Conservation (phyloP, 164 flowering plant genomes). For the Vitis cinerea region DNA sequence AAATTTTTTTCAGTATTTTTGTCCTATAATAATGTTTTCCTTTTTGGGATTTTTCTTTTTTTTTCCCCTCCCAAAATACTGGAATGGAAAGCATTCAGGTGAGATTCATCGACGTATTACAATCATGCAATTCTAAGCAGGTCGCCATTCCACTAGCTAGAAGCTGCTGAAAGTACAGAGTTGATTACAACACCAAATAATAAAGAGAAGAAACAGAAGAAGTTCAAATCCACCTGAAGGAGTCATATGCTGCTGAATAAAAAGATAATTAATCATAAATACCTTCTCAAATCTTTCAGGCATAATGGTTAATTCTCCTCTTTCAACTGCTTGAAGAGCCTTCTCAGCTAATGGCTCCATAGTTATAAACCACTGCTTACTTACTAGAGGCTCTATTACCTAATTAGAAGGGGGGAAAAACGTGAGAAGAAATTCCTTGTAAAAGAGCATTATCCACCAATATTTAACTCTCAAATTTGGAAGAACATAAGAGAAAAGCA, state of each 20-base stretch:
- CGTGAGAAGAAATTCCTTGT: neutral
- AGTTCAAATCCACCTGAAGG: neutral
- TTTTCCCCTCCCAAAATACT: no score
- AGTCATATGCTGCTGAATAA: neutral
- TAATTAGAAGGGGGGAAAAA: constrained; percentile 16
- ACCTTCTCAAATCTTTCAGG: constrained; percentile 99
- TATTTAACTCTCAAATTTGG: neutral
- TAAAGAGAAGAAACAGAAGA: neutral
- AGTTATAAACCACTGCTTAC: constrained; percentile 97
- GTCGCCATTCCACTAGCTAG: neutral
- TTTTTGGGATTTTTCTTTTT: no score
- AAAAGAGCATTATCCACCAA: neutral
- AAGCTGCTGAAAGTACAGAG: constrained; percentile 1
- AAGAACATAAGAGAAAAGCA: constrained; percentile 1
- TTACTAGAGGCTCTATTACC: constrained; percentile 92
- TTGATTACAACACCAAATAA: neutral
- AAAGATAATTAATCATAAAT: neutral
- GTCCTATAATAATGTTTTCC: no score
- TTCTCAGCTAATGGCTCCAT: constrained; percentile 96
- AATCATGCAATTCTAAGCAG: no score
- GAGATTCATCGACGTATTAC: no score
- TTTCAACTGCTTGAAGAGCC: constrained; percentile 81
- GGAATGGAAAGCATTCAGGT: no score
- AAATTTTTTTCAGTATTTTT: no score
- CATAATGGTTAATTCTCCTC: constrained; percentile 68